Base-by-base conservation (phyloP, 495 filamentous ascomycete genomes). In the Trichocladium uniseriatum region DNA sequence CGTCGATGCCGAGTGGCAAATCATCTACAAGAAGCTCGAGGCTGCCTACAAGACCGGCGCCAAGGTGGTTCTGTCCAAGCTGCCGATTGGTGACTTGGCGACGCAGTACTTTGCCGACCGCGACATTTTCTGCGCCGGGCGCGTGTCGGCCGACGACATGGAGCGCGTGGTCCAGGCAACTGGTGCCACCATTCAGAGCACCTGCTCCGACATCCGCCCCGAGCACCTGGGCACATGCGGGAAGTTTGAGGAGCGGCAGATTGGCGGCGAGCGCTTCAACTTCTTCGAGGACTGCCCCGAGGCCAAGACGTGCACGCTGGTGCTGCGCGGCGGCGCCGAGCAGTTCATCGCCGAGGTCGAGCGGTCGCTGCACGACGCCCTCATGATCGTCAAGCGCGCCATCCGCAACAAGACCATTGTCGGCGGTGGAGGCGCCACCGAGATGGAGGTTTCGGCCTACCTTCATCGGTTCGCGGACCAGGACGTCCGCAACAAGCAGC, bases 321-420 rank as follows among this genome's bases (percentile, higher is more conserved):
- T 97, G 18, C 82, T 98, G 51, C 85, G 92, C 63, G 92, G 92
- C 58, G 92, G 92, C 43, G 92, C 92, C 22, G 92, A 97, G 74
- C 92, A 98, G 66, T 97, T 98, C 74, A 97, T 98, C 59, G 92
- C 92, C 36, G 92, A 98, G 66, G 91, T 96, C 0, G 92, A 98
- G 75, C 83, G 92, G 35, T 94, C 87, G 64, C 76, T 98, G 49
- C 92, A 98, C 69, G 92, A 98, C 63, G 92, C 91, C 36, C 95
- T 98, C 72, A 98, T 98, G 92, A 92, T 98, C 55, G 92, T 98
- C 54, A 96, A 95, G 77, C 89, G 94, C 40, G 87, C 91, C 22
- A 86, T 96, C 63, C 85, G 86, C 72, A 91, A 97, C 71, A 82
- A 83, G 53, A 86, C 79, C 57, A 95, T 98, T 58, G 92, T 98